Conservation (phyloP, 2,329 filamentous ascomycete genomes). For the Hymenoscyphus fraxineus region DNA sequence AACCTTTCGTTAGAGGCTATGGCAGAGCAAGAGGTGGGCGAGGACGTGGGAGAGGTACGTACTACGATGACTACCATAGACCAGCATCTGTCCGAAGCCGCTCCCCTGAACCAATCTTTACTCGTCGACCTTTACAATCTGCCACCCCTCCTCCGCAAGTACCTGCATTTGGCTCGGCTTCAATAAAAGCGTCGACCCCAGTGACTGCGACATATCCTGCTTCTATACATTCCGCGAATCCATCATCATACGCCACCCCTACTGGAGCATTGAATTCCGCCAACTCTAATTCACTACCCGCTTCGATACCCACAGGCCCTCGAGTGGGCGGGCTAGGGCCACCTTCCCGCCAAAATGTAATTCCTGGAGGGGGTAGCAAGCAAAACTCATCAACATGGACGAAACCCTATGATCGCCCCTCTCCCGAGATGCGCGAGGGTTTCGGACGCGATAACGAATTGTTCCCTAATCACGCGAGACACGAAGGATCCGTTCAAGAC, state of each 20-base stretch:
- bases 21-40: conserved; percentile 47
- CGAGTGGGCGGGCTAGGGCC: conserved; percentile 1
- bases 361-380: not conserved
- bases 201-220: not conserved
- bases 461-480: conserved; percentile 2
- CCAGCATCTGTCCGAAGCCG: conserved; percentile 29
- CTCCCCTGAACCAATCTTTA: conserved; percentile 31
- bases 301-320: conserved; percentile 12
- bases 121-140: conserved; percentile 41
- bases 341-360: not conserved
- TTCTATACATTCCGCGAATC: not conserved
- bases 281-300: conserved; percentile 4
- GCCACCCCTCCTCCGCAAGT: conserved; percentile 51
- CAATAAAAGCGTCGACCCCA: conserved; percentile 16
- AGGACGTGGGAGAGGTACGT: conserved; percentile 46
- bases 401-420: conserved; percentile 4
- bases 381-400: conserved; percentile 6
- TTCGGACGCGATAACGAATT: conserved; percentile 4
- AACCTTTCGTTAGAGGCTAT: conserved; percentile 37
- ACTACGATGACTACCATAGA: conserved; percentile 54
- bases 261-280: conserved; percentile 1
- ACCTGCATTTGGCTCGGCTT: conserved; percentile 49
- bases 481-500: conserved; percentile 6
- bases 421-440: conserved; percentile 3
- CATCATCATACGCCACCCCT: conserved; percentile 2